A percentile compares a stretch with the other conserved stretches of the same genome.
Conservation (phyloP, 108 stramenopile species). For the Cylindrotheca closterium region DNA sequence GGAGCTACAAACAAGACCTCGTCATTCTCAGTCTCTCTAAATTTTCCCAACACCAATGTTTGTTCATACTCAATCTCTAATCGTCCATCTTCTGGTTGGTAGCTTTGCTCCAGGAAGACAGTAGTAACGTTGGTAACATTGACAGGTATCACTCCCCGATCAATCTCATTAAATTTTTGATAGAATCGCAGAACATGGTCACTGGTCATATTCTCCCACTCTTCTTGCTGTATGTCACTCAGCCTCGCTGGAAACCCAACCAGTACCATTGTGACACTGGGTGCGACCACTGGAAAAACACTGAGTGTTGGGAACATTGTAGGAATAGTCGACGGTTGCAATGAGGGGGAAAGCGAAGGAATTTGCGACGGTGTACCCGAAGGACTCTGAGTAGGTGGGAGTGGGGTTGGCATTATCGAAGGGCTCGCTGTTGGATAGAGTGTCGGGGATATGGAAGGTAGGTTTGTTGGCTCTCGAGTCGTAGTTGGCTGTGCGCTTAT, state of each 20-base stretch:
- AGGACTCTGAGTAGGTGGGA: neutral
- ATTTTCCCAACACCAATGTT: neutral
- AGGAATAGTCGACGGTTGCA: constrained; percentile 2
- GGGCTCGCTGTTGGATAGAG: constrained; percentile 9
- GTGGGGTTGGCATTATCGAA: neutral
- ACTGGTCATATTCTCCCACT: constrained; percentile 22
- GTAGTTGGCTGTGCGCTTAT: neutral
- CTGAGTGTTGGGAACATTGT: constrained; percentile 3
- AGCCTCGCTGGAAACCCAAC: constrained; percentile 1
- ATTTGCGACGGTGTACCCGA: neutral
- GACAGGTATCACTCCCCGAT: constrained; percentile 7
- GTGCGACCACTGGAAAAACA: neutral
- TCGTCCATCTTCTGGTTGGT: neutral
- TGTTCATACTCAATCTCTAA: constrained; percentile 11
- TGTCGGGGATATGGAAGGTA: constrained; percentile 6
- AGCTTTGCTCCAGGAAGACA: neutral
- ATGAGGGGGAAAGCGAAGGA: constrained; percentile 9
- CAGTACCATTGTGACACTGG: constrained; percentile 12
- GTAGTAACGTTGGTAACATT: constrained; percentile 7
- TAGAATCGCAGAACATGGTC: constrained; percentile 10
- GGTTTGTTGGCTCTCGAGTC: neutral
- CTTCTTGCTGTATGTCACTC: neutral
- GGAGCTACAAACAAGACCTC: constrained; percentile 19
- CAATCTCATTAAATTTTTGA: neutral
- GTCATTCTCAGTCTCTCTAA: neutral